phyloP scores from a whole-genome alignment of 768 basidiomycete species.

The Strobilomyces echinocephalus region DNA sequence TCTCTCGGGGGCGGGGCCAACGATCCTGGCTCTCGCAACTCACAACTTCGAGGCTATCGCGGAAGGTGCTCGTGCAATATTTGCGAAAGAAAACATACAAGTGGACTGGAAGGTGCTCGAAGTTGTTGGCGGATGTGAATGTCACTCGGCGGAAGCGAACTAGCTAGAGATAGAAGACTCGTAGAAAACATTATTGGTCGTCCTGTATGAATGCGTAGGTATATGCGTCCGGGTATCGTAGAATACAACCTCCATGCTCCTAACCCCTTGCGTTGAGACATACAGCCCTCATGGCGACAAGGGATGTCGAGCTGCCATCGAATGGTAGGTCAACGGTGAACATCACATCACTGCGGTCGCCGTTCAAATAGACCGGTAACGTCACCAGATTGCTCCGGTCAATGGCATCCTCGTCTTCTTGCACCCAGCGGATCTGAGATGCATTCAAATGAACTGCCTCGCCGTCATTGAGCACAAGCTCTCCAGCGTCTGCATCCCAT shows the following conservation, averaged over 20 bases:
- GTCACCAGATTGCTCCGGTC: conserved; percentile 51
- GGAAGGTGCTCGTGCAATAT: conserved; percentile 71
- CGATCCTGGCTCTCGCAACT: conserved; percentile 92
- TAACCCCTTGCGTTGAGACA: conserved; percentile 82
- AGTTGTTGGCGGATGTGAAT: conserved; percentile 47
- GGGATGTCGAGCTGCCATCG: conserved; percentile 55
- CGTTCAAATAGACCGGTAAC: conserved; percentile 90
- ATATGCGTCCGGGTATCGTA: conserved; percentile 25
- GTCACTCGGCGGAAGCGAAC: conserved; percentile 8
- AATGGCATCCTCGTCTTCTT: conserved; percentile 39
- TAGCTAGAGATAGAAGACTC: conserved; percentile 4
- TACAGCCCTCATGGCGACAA: conserved; percentile 84
- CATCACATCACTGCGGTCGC: conserved; percentile 82
- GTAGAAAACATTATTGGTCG: conserved; percentile 12
- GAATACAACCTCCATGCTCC: conserved; percentile 6
- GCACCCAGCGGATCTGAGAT: conserved; percentile 86
- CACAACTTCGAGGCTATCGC: conserved; percentile 81
- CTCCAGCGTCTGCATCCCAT: conserved; percentile 52
- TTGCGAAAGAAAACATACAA: conserved; percentile 63
- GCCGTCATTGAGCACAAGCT: conserved; percentile 80
- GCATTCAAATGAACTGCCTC: conserved; percentile 72
- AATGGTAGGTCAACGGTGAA: conserved; percentile 87
- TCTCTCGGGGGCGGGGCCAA: conserved; percentile 95
- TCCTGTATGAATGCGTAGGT: conserved; percentile 21
- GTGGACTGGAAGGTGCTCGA: conserved; percentile 89